Base-by-base conservation (phyloP, 768 basidiomycete species). In the Collybia mongolica region DNA sequence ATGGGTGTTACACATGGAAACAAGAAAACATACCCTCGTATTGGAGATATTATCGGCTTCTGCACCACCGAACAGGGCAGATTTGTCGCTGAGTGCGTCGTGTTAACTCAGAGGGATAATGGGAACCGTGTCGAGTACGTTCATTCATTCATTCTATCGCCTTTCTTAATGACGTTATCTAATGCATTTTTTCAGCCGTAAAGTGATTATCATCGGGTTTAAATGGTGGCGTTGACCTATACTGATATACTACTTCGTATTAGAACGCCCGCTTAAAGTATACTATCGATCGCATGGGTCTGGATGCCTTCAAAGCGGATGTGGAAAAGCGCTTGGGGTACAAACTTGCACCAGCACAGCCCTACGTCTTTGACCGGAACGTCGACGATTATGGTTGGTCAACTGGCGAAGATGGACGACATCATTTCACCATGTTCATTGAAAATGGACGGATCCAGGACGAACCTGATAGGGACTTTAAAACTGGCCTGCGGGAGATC, bases 1-100 rank as follows among this genome's bases (percentile, higher is more conserved):
- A 99, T 99, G 97, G 97, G 97, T 68, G 97, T 98, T 39, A 98
- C 97, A 1, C 96, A 98, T 60, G 93, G 93, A 28, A 96, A 93
- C 79, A 98, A 98, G 77, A 95, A 97, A 76, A 99, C 97, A 0
- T 98, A 98, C 66, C 97, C 97, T 40, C 87, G 97, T 46, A 68
- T 86, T 39, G 93, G 83, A 23, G 86, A 87, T 60, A 71, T 97
- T 41, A 81, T 99, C 54, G 97, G 97, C 44, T 99, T 98, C 77
- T 93, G 93, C 61, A 90, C 88, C 1, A 72, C 82, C 5, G 92
- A 94, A 46, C 87, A 98, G 63, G 94, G 90, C 46, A 79, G 80
- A 60, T 73, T 81, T 51, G 87, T 96, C 3, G 94, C 94, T 7
- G 95, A 99, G 74, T 88, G 89, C 65, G 81, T 99, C 60, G 88